These are phyloP conservation scores for Raphanus raphanistrum DNA, from an alignment of 345 rosid species.

Conservation along the genomic window DNA sequence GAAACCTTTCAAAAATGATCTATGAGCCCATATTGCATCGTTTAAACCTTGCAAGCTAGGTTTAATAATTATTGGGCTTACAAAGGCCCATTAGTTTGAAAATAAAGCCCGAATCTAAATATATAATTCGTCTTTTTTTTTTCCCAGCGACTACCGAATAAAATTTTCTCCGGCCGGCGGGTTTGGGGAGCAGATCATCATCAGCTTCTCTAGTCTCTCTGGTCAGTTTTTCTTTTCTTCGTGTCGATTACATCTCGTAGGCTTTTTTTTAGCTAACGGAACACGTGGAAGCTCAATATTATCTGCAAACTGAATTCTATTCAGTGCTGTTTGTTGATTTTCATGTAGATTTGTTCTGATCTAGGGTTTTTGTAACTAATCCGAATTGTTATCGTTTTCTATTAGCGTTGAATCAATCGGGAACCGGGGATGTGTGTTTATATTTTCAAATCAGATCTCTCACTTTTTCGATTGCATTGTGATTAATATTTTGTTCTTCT, in stretches of 20 bases:
- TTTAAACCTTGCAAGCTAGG: background rate
- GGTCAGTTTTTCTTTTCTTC: background rate
- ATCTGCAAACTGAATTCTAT: background rate
- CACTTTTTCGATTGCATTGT: conserved; percentile 2
- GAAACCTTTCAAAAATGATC: background rate
- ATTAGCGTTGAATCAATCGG: conserved; percentile 1
- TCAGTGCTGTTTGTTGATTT: conserved; percentile 18
- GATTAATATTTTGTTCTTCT: background rate
- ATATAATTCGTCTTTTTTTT: background rate
- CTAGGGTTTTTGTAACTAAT: conserved; percentile 1
- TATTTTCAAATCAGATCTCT: no score
- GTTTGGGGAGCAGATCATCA: background rate
- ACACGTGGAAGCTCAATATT: background rate
- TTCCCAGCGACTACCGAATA: background rate
- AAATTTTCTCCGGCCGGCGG: background rate
- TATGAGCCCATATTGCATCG: background rate
- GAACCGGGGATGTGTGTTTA: background rate
- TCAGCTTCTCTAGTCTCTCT: conserved; percentile 28
- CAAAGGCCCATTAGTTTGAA: background rate
- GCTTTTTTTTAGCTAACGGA: background rate
- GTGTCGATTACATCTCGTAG: background rate
- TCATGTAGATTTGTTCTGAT: conserved; percentile 18
- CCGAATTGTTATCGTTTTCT: background rate
- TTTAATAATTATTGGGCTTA: background rate
- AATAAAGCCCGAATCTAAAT: background rate